Conservation (phyloP, 768 basidiomycete species). For the Panaeolus papilionaceus region DNA sequence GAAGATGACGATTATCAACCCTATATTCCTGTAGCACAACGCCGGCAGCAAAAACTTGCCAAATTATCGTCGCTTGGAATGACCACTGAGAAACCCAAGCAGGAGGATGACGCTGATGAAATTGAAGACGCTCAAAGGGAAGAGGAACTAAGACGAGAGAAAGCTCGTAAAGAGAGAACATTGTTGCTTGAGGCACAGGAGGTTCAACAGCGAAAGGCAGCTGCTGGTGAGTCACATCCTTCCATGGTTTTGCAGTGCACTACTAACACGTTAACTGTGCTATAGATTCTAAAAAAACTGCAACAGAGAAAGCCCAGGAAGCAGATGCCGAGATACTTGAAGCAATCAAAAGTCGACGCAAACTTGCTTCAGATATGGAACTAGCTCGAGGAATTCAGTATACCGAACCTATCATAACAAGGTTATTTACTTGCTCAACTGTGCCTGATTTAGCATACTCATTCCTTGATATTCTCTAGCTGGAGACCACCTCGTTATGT, state of each 20-base stretch:
- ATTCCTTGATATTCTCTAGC: slow-evolving; percentile 43
- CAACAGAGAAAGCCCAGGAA: slow-evolving; percentile 85
- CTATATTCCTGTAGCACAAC: slow-evolving; percentile 87
- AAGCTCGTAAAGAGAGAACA: slow-evolving; percentile 83
- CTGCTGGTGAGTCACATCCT: slow-evolving; percentile 62
- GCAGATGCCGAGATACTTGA: slow-evolving; percentile 90
- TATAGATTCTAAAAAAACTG: slow-evolving; percentile 85
- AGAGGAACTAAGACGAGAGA: slow-evolving; percentile 78
- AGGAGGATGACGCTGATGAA: slow-evolving; percentile 71
- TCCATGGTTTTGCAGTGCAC: slow-evolving; percentile 1
- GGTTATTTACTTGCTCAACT: slow-evolving; percentile 49
- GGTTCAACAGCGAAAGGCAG: slow-evolving; percentile 83
- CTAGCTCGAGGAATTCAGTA: slow-evolving; percentile 93
- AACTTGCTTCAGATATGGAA: slow-evolving; percentile 92
- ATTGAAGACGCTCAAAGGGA: slow-evolving; percentile 79
- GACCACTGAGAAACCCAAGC: slow-evolving; percentile 53
- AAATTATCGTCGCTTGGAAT: slow-evolving; percentile 71
- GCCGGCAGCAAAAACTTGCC: slow-evolving; percentile 80
- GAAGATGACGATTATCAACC: slow-evolving; percentile 76
- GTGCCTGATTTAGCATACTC: slow-evolving; percentile 15
- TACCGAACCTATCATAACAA: slow-evolving; percentile 82
- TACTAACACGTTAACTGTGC: slow-evolving; percentile 16
- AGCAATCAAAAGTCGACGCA: slow-evolving; percentile 89
- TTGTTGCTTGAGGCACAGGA: slow-evolving; percentile 94
- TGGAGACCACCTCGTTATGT: slow-evolving; percentile 92